phyloP scores from a whole-genome alignment of 805 yeast genomes.

The Saturnispora halmiae region DNA sequence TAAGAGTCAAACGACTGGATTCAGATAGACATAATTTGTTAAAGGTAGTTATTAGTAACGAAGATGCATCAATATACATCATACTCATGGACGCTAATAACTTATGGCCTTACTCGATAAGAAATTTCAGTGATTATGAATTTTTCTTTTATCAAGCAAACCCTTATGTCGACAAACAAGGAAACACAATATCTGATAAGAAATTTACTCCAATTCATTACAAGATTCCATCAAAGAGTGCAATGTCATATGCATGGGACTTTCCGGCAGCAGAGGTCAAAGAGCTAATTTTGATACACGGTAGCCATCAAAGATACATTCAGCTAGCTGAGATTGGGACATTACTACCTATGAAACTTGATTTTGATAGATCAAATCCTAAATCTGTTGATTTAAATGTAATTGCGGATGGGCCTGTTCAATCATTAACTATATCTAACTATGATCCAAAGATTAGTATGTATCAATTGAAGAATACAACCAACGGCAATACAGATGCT shows the following conservation, averaged over 20 bases:
- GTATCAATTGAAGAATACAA: slow-evolving; percentile 44
- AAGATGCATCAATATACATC: slow-evolving; percentile 72
- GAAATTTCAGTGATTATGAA: slow-evolving; percentile 84
- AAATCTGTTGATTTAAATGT: slow-evolving; percentile 78
- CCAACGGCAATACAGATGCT: slow-evolving; percentile 23
- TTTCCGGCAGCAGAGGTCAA: slow-evolving; percentile 84
- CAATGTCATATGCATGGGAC: slow-evolving; percentile 98
- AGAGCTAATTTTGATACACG: slow-evolving; percentile 65
- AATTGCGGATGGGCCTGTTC: slow-evolving; percentile 93
- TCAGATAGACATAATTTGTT: slow-evolving; percentile 56
- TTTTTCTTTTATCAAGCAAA: slow-evolving; percentile 81
- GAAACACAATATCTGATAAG: slow-evolving; percentile 45
- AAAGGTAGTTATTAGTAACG: slow-evolving; percentile 67
- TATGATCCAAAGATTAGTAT: slow-evolving; percentile 72
- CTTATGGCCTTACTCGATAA: slow-evolving; percentile 86
- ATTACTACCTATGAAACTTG: slow-evolving; percentile 70
- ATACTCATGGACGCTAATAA: slow-evolving; percentile 63
- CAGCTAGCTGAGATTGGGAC: slow-evolving; percentile 92
- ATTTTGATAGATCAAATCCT: slow-evolving; percentile 1
- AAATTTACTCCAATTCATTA: slow-evolving; percentile 73
- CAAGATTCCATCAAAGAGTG: slow-evolving; percentile 77
- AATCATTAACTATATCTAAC: slow-evolving; percentile 73
- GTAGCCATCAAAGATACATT: slow-evolving; percentile 65
- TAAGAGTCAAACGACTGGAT: slow-evolving; percentile 58
- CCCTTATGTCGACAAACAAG: slow-evolving; percentile 59